Evolutionary conservation across 345 rosid genomes (phyloP), one percentile per base, ranked within the genome.

Genomic region (Lumnitzera racemosa): DNA sequence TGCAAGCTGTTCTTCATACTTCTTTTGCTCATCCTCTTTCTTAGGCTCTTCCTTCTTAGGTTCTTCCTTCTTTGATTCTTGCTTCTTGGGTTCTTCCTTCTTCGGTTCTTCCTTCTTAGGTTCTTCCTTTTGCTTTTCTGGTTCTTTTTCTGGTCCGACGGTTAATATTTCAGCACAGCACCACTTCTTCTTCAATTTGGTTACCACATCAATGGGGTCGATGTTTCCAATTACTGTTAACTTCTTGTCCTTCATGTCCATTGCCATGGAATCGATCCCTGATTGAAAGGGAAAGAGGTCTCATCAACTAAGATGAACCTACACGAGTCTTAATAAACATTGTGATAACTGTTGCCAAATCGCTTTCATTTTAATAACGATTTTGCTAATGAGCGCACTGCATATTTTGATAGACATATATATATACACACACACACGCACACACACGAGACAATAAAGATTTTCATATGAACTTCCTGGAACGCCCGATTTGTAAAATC

Each of bases 181-280:
- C 74, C 80, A 80, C 41, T 11, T 55, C 52, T 64, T 81, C 55
- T 76, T 76, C 25, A 68, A 57, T 43, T 68, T 68, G 51, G 11
- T 47, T 15, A 49, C 72, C 61, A 68, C 25, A 16, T 56, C 13
- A 15, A 74, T 59, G 0, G 84, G 80, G 47, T 91, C 84, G 0
- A 86, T 69, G 0, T 72, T 73, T 5, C 95, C 96, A 0, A 61
- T 74, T 4, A 91, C 81, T 0, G 96, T 91, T 50, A 91, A 7
- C 14, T 84, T 84, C 17, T 59, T 67, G 2, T 76, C 86, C 17
- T 78, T 83, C 76, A 76, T 66, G 67, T 88, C 83, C 66, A 86
- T 62, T 7, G 82, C 58, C 0, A 91, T 71, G 0, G 87, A 83
- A 43, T 81, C 79, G 20, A 86, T 57, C 46, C 88, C 89, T 20